Base-by-base conservation (phyloP, 768 basidiomycete species). In the Rhodotorula graminis region DNA sequence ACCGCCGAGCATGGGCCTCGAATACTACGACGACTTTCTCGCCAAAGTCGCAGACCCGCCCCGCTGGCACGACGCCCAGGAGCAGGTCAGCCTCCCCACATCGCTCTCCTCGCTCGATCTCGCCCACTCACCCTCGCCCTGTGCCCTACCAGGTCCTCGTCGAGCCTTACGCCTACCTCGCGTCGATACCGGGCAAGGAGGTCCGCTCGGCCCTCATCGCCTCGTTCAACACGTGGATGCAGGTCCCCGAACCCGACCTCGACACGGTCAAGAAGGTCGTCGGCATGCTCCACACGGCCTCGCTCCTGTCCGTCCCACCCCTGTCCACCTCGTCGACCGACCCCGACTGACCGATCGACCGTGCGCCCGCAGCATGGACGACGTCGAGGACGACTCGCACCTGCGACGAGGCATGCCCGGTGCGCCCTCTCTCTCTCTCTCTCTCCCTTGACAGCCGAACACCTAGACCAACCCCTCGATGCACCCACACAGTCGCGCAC, bases 261-360 rank as follows among this genome's bases (percentile, higher is more conserved):
- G 80, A 80, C 40, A 83, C 90, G 56, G 93, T 99, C 71, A 85
- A 88, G 5, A 85, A 85, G 73, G 86, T 99, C 65, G 90, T 99
- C 47, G 88, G 88, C 78, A 97, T 95, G 93, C 84, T 98, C 29
- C 96, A 99, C 77, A 92, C 88, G 64, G 93, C 94, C 10, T 93
- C 91, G 80, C 84, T 99, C 37, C 85, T 98, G 94, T 93, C 77
- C 78, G 86, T 64, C 18, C 7, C 27, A 9, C 27, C 69, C 21
- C 12, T 29, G n/a, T 29, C 0, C 6, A 29, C 3, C 47, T 25
- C 27, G 52, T 33, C 27, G 37, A 1, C 14, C 19, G 12, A 23
- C 2, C 9, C 16, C 23, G 15, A 31, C 58, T 65, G 18, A 33
- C 59, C 49, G 49, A 47, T 12, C n/a, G 6, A 5, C n/a, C 37